A percentile compares a stretch with the other conserved stretches of the same genome.
Conservation (phyloP, 495 filamentous ascomycete species). For the Aspergillus kassunensis region DNA sequence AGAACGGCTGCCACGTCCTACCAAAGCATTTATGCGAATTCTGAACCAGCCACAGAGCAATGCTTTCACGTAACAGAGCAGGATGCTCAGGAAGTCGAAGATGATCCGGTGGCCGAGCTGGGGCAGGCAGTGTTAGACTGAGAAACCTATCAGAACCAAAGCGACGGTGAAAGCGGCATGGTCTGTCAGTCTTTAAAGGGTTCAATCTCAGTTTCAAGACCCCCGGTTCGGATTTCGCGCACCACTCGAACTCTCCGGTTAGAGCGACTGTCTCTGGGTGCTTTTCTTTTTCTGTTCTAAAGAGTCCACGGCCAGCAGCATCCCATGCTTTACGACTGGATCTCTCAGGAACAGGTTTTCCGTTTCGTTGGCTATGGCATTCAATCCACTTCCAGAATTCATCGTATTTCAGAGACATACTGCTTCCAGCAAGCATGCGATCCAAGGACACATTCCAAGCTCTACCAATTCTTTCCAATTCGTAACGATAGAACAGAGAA, state of each 20-base stretch:
- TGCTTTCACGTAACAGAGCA: conserved; percentile 28
- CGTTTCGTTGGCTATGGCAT: conserved; percentile 26
- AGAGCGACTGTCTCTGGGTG: conserved; percentile 41
- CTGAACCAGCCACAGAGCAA: conserved; percentile 41
- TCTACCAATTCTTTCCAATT: conserved; percentile 37
- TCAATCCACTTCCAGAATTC: conserved; percentile 40
- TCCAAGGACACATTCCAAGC: conserved; percentile 33
- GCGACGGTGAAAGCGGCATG: conserved; percentile 45
- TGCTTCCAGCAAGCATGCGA: conserved; percentile 27
- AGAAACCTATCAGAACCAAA: conserved; percentile 49
- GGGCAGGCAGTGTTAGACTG: conserved; percentile 38
- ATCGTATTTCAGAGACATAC: conserved; percentile 25
- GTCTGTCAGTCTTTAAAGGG: conserved; percentile 39
- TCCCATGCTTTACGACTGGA: conserved; percentile 41
- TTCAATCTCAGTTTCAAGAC: conserved; percentile 41
- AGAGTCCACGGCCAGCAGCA: conserved; percentile 28
- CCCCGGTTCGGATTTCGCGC: conserved; percentile 28
- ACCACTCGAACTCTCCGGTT: conserved; percentile 41
- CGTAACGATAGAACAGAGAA: conserved; percentile 42
- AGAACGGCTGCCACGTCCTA: conserved; percentile 47
- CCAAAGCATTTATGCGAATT: conserved; percentile 40
- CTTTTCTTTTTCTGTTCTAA: conserved; percentile 30
- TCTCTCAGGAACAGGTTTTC: conserved; percentile 34
- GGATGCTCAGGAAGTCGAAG: conserved; percentile 22
- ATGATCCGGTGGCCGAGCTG: conserved; percentile 33